Conservation (phyloP, 192 early-diverging fungal genomes). For the Chytriomyces hyalinus region DNA sequence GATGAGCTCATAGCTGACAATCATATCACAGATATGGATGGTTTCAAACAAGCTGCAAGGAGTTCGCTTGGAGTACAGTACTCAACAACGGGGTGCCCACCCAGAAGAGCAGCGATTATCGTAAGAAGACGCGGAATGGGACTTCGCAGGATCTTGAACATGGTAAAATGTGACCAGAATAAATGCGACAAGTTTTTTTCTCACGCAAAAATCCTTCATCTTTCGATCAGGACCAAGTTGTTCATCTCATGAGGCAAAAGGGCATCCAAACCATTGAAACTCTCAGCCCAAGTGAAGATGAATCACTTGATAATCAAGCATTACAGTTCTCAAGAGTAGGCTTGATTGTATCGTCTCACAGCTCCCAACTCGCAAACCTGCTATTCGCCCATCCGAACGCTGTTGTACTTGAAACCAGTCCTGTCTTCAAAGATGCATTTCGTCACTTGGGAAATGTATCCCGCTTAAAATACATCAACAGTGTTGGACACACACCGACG, state of each 20-base stretch:
- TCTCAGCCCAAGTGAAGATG: background rate
- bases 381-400: conserved; percentile 5
- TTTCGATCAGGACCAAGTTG: conserved; percentile 1
- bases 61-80: background rate
- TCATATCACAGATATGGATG: background rate
- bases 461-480: conserved; percentile 18
- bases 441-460: background rate
- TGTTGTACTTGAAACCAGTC: background rate
- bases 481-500: conserved; percentile 14
- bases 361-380: conserved; percentile 15
- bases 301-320: background rate
- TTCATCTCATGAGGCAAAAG: conserved; percentile 1
- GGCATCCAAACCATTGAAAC: conserved; percentile 5
- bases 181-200: background rate
- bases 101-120: background rate
- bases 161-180: background rate
- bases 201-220: background rate
- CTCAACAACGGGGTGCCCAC: background rate
- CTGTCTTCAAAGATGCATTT: conserved; percentile 8
- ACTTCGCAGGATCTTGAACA: background rate
- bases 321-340: background rate
- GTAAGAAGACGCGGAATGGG: background rate
- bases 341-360: conserved; percentile 7
- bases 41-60: background rate
- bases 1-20: background rate